A percentile compares a stretch with the other conserved stretches of the same genome.
Evolutionary conservation across 2,329 filamentous ascomycete species (phyloP).

Genomic region (Lasiodiplodia citricola): DNA sequence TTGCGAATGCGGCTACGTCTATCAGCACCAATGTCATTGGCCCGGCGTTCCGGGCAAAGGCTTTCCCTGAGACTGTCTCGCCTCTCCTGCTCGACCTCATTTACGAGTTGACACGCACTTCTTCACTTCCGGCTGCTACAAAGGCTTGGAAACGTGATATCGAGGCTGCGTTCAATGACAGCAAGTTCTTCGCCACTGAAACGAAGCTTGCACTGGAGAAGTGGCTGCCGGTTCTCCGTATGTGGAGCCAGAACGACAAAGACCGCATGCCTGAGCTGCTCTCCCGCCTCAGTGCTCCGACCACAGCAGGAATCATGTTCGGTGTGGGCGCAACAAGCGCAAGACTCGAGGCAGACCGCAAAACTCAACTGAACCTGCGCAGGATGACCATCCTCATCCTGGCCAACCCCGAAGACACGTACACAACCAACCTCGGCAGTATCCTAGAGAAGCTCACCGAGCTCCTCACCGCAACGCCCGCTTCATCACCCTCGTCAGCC

Average conservation of each 20-base stretch:
- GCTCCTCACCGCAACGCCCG: conserved; percentile 79
- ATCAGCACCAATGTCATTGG: conserved; percentile 85
- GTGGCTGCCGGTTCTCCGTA: conserved; percentile 83
- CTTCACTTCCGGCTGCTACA: conserved; percentile 71
- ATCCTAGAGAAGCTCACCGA: conserved; percentile 87
- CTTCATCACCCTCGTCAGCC: conserved; percentile 88
- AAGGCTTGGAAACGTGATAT: conserved; percentile 95
- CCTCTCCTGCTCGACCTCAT: conserved; percentile 73
- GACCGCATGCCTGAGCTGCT: conserved; percentile 84
- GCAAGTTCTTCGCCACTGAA: conserved; percentile 78
- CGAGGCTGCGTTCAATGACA: conserved; percentile 87
- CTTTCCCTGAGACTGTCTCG: conserved; percentile 85
- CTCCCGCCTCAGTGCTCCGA: conserved; percentile 78
- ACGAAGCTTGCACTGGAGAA: conserved; percentile 68
- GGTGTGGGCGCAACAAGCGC: conserved; percentile 96
- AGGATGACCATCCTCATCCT: conserved; percentile 81
- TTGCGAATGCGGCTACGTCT: conserved; percentile 75
- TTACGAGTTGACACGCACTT: conserved; percentile 70
- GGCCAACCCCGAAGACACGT: conserved; percentile 76
- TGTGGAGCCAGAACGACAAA: conserved; percentile 87
- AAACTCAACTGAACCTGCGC: conserved; percentile 86
- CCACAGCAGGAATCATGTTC: conserved; percentile 95
- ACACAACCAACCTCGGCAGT: conserved; percentile 73
- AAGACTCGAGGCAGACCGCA: conserved; percentile 91
- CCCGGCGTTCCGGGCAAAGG: conserved; percentile 80